Evolutionary conservation across 2,329 filamentous ascomycete genomes (phyloP).

Genomic region (Trichoderma sp.): DNA sequence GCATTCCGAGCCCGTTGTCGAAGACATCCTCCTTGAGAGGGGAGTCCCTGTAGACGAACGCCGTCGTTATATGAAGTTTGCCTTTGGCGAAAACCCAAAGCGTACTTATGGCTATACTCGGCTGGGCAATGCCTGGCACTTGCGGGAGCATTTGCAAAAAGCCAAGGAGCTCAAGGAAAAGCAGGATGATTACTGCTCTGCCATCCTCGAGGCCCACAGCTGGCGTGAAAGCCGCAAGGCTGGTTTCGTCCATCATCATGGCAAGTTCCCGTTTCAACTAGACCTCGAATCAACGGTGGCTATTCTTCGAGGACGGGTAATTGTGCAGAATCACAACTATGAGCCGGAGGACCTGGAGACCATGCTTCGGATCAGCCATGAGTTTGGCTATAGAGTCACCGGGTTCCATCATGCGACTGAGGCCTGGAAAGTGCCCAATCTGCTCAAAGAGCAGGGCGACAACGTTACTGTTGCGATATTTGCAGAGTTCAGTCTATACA

Average conservation of each 20-base stretch:
- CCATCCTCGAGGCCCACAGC: not conserved
- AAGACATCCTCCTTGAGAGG: slow-evolving; percentile 46
- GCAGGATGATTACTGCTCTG: slow-evolving; percentile 25
- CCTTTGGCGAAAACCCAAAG: slow-evolving; percentile 50
- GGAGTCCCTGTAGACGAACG: slow-evolving; percentile 38
- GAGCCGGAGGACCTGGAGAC: slow-evolving; percentile 47
- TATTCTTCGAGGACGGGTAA: slow-evolving; percentile 44
- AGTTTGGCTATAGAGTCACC: slow-evolving; percentile 45
- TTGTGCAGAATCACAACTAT: slow-evolving; percentile 49
- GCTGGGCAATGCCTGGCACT: slow-evolving; percentile 44
- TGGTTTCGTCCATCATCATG: slow-evolving; percentile 3
- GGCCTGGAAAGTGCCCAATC: slow-evolving; percentile 23
- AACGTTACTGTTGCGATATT: slow-evolving; percentile 49
- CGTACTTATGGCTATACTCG: slow-evolving; percentile 41
- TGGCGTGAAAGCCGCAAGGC: slow-evolving; percentile 8
- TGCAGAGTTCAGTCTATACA: slow-evolving; percentile 45
- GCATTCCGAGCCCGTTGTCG: slow-evolving; percentile 42
- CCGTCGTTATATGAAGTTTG: slow-evolving; percentile 48
- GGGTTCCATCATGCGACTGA: slow-evolving; percentile 24
- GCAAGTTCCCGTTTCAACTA: slow-evolving; percentile 37
- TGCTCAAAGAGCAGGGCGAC: slow-evolving; percentile 34
- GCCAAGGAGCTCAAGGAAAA: slow-evolving; percentile 23
- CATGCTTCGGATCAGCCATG: slow-evolving; percentile 45
- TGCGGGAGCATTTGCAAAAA: slow-evolving; percentile 39
- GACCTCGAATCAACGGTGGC: slow-evolving; percentile 45